Conservation (phyloP, 2,329 filamentous ascomycete species). For the Blastomyces gilchristii region DNA sequence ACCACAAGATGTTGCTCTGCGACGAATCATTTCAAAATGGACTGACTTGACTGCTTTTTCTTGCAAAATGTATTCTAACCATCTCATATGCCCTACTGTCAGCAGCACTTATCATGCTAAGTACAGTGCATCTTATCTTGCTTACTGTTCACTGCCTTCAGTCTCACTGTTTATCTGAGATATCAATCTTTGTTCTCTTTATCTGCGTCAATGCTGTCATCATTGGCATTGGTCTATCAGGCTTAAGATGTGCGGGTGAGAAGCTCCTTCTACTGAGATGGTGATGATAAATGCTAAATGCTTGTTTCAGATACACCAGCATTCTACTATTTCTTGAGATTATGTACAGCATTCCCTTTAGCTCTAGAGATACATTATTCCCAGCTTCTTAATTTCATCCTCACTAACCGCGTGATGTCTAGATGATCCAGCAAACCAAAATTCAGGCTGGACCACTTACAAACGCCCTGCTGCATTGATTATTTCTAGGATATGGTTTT, state of each 20-base stretch:
- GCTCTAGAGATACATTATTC: not conserved
- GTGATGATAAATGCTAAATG: too few species aligned
- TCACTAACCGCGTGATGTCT: not conserved
- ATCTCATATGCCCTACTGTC: not conserved
- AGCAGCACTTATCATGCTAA: not conserved
- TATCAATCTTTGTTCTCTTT: too few species aligned
- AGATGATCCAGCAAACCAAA: not conserved
- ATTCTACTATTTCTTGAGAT: not conserved
- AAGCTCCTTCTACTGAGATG: too few species aligned
- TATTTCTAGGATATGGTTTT: not conserved
- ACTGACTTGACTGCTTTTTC: not conserved
- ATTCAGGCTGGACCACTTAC: not conserved
- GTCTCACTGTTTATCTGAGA: too few species aligned
- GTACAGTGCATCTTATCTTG: not conserved
- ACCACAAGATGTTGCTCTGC: not conserved
- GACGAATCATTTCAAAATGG: not conserved
- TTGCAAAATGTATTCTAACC: not conserved
- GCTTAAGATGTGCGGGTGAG: too few species aligned
- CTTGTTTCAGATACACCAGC: too few species aligned
- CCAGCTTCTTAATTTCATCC: not conserved
- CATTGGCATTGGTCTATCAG: too few species aligned
- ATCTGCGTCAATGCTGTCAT: too few species aligned
- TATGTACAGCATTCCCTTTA: not conserved
- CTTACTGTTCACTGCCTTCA: too few species aligned
- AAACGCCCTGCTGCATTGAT: not conserved